Conservation (phyloP, 176 grass and related monocot genomes). For the Oryza longistaminata region DNA sequence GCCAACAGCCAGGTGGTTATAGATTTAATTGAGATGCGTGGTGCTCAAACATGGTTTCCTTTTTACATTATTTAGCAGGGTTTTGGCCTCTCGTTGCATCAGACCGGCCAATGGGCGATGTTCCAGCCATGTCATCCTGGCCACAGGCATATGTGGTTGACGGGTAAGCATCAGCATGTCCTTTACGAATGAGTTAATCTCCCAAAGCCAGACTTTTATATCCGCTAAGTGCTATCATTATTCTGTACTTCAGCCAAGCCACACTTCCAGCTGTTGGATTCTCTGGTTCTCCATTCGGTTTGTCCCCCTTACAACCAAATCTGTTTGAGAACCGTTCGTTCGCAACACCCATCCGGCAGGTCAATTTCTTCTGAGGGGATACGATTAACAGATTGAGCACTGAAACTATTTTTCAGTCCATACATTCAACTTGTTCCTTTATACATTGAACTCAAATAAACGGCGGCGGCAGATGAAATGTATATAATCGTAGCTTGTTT, state of each 20-base stretch:
- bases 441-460: slow-evolving; percentile 39
- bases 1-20: neutral
- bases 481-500: slow-evolving; percentile 37
- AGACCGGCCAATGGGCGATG: slow-evolving; percentile 44
- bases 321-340: slow-evolving; percentile 58
- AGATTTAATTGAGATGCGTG: neutral
- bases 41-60: neutral
- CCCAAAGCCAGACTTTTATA: neutral
- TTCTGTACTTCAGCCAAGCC: slow-evolving; percentile 47
- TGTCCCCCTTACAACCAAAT: slow-evolving; percentile 48
- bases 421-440: slow-evolving; percentile 8
- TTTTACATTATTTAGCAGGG: slow-evolving; percentile 38
- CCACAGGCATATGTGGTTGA: slow-evolving; percentile 45
- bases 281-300: slow-evolving; percentile 39
- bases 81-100: slow-evolving; percentile 66
- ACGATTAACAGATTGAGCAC: slow-evolving; percentile 29
- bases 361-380: slow-evolving; percentile 62
- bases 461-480: slow-evolving; percentile 33
- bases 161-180: slow-evolving; percentile 32
- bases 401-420: slow-evolving; percentile 28
- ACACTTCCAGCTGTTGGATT: slow-evolving; percentile 44
- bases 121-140: slow-evolving; percentile 50
- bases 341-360: slow-evolving; percentile 59
- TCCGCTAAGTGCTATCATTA: neutral
- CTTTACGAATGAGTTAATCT: neutral